Conservation (phyloP, 2,329 filamentous ascomycete species). For the Colletotrichum gloeosporioides region DNA sequence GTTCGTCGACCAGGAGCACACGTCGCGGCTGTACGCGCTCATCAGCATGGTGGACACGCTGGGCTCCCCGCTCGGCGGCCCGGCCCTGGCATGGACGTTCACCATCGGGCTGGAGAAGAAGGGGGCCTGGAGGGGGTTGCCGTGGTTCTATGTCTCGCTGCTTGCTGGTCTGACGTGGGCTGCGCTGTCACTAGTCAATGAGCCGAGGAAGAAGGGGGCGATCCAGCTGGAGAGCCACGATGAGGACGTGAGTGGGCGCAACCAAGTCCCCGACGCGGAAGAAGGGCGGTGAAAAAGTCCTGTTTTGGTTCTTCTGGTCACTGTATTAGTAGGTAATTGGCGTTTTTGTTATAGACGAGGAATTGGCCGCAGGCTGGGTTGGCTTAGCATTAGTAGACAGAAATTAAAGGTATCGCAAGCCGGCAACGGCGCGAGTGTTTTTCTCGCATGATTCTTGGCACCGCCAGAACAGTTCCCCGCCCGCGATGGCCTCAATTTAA, state of each 20-base stretch:
- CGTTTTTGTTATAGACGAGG: neutral
- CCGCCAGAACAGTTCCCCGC: no score
- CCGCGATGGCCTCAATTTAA: neutral
- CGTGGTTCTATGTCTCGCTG: conserved; percentile 43
- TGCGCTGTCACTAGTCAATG: conserved; percentile 34
- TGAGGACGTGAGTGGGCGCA: neutral
- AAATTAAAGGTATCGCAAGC: neutral
- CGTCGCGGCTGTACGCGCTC: conserved; percentile 46
- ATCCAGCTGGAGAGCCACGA: neutral
- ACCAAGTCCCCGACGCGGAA: neutral
- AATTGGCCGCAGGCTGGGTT: neutral
- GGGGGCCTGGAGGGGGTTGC: conserved; percentile 41
- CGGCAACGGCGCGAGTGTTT: neutral
- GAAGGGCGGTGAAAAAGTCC: neutral
- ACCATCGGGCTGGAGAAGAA: conserved; percentile 38
- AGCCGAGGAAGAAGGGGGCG: conserved; percentile 31
- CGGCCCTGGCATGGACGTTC: conserved; percentile 44
- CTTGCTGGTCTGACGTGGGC: conserved; percentile 32
- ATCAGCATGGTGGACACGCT: conserved; percentile 44
- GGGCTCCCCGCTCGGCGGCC: conserved; percentile 45
- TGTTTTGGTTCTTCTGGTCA: neutral
- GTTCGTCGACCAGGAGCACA: conserved; percentile 40
- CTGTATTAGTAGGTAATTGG: neutral
- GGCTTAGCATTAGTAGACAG: neutral
- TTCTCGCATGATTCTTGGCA: neutral